Evolutionary conservation across 768 basidiomycete species (phyloP), one percentile per base, ranked within the genome.

Genomic region (Phaeotremella skinneri): DNA sequence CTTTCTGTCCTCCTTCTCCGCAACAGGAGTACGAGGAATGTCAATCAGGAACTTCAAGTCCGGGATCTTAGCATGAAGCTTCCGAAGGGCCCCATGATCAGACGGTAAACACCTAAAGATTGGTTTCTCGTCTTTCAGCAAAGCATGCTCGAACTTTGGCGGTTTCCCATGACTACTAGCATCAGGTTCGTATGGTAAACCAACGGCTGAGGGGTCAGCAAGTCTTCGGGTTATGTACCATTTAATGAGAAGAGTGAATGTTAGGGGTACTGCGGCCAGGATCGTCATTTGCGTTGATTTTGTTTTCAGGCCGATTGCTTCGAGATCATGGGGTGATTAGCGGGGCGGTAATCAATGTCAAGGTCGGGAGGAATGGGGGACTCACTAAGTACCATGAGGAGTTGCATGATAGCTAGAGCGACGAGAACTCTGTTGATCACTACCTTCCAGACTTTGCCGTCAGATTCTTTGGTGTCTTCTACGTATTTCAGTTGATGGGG

Each of bases 351-450:
- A 17, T 45, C n/a, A n/a, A n/a, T n/a, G n/a, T n/a, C n/a, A n/a
- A 20, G 43, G 13, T 9, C 7, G 43, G 43, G 20, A 13, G 11
- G 20, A 21, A 6, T 7, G 43, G 49, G 17, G 29, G 13, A 68
- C 72, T 63, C 52, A 73, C 72, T 73, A 13, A 73, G 56, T 14
- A 67, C 55, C 71, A 78, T 72, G 9, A 78, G 42, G 1, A 68
- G 56, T 67, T 97, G 92, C 92, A 94, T 96, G 63, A 94, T 76
- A 14, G 91, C 75, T 5, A 88, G 82, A 20, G 83, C 85, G 59
- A 84, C 79, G 14, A 97, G 79, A n/a, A 97, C 78, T 48, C 94
- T 84, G 76, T 97, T 97, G 76, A 91, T 82, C 37, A 90, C 81
- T 6, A 90, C 84, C 68, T 91, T 91, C 91, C 91, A 94, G 16